Evolutionary conservation across 2,329 filamentous ascomycete genomes (phyloP).

Genomic region (Fusarium verrucosum): DNA sequence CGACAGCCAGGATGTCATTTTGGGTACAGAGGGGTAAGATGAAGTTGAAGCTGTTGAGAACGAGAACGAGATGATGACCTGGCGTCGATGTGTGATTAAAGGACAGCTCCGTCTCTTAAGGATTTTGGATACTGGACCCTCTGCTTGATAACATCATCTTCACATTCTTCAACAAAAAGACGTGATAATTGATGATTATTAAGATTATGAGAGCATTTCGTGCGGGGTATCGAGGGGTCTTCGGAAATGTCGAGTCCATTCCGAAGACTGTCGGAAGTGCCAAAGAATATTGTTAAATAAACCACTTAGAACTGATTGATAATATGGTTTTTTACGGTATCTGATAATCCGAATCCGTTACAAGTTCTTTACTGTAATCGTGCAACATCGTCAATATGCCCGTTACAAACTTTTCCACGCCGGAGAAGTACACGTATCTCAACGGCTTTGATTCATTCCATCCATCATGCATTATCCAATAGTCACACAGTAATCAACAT

Average conservation of each 20-base stretch:
- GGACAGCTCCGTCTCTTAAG: not conserved
- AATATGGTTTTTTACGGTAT: not conserved
- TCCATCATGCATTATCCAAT: not conserved
- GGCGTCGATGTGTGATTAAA: not conserved
- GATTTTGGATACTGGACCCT: not conserved
- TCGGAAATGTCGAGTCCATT: not conserved
- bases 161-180: not conserved
- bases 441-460: constrained; percentile 81
- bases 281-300: not conserved
- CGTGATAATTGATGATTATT: not conserved
- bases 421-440: constrained; percentile 74
- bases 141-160: not conserved
- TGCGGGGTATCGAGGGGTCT: not conserved
- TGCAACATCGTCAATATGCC: constrained; percentile 17
- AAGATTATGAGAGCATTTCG: not conserved
- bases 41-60: too few relatives aligned
- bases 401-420: constrained; percentile 28
- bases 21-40: not conserved
- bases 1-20: constrained; percentile 24
- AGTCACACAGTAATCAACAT: not conserved
- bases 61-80: not conserved
- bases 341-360: not conserved
- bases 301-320: not conserved
- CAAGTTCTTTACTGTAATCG: not conserved
- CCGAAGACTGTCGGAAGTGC: constrained; percentile 8